These are phyloP conservation scores for Fusarium praegraminearum DNA, from an alignment of 2,329 filamentous ascomycete genomes.

Conservation along the genomic window DNA sequence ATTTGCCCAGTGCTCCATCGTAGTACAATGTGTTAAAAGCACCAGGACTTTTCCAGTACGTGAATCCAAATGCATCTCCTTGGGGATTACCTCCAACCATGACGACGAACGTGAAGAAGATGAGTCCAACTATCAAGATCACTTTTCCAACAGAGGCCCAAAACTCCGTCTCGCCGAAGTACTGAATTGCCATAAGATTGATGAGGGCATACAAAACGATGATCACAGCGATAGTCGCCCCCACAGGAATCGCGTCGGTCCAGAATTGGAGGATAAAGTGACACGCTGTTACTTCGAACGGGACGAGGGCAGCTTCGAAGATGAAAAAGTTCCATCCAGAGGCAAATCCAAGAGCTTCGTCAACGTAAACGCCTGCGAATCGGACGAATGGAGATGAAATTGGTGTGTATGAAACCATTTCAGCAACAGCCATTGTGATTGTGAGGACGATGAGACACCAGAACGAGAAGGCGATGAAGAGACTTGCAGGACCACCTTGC, in stretches of 20 bases:
- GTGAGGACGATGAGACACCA: constrained; percentile 73
- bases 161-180: constrained; percentile 84
- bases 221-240: constrained; percentile 70
- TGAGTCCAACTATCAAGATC: constrained; percentile 76
- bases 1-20: constrained; percentile 69
- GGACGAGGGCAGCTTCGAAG: constrained; percentile 75
- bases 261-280: constrained; percentile 73
- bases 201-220: constrained; percentile 63
- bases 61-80: constrained; percentile 78
- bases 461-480: constrained; percentile 70
- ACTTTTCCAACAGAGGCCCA: constrained; percentile 78
- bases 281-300: constrained; percentile 75
- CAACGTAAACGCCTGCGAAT: constrained; percentile 80
- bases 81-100: constrained; percentile 87
- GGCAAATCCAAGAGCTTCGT: constrained; percentile 79
- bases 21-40: constrained; percentile 76
- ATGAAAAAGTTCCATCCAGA: constrained; percentile 81
- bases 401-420: constrained; percentile 82
- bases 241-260: constrained; percentile 70
- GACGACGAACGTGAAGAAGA: constrained; percentile 82
- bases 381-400: constrained; percentile 84
- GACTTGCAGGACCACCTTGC: constrained; percentile 68
- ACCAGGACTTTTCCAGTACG: constrained; percentile 74
- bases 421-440: constrained; percentile 72
- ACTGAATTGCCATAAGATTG: constrained; percentile 79